These are phyloP conservation scores for Diphasiastrum complanatum DNA, from an alignment of 83 land plant genomes.

Conservation along the genomic window DNA sequence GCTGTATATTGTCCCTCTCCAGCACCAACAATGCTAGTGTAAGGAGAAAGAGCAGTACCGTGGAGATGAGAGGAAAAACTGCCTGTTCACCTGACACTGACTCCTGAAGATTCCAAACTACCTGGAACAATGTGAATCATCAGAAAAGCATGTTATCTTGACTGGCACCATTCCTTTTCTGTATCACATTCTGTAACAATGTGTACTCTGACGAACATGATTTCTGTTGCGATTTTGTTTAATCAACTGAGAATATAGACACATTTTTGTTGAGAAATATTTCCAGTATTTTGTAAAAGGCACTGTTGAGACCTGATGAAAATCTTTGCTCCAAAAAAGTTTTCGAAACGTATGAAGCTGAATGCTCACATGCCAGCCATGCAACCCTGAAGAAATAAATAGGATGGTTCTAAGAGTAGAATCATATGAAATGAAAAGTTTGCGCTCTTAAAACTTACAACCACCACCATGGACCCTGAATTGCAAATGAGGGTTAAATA, in stretches of 20 bases:
- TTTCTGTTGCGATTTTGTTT: no score
- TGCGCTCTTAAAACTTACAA: no score
- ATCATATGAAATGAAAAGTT: no score
- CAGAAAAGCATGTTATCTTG: no score
- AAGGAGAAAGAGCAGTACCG: background rate
- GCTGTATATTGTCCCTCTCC: no score
- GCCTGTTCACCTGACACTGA: constrained; percentile 19
- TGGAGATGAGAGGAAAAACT: constrained; percentile 21
- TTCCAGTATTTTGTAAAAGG: background rate
- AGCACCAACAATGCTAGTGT: background rate
- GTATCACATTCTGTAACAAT: no score
- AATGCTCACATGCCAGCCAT: constrained; percentile 24
- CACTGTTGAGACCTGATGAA: background rate
- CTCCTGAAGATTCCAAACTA: constrained; percentile 23
- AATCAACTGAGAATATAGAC: no score
- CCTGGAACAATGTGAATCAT: constrained; percentile 19
- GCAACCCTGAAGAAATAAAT: constrained; percentile 16
- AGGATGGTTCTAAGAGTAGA: no score
- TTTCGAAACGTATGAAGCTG: constrained; percentile 23
- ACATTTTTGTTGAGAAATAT: constrained; percentile 2
- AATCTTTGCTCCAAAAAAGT: constrained; percentile 13
- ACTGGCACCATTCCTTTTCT: no score
- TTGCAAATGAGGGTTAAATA: no score
- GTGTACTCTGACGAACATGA: no score
- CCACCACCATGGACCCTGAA: no score